Evolutionary conservation across 1,284 basidiomycete species (phyloP).

Genomic region (Melampsora larici-populina): DNA sequence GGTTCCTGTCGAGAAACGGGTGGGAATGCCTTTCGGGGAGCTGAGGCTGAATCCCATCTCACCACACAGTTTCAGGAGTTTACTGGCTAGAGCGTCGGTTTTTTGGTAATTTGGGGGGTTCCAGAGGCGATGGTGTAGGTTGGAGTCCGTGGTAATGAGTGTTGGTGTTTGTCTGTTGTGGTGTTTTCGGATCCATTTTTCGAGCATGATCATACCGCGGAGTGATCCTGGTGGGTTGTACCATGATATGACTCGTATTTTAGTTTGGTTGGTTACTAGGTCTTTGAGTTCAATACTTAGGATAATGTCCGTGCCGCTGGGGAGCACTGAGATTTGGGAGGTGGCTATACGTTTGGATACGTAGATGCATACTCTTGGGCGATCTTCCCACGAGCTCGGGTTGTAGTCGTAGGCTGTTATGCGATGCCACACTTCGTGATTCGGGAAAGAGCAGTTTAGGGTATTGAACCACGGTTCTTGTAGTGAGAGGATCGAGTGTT

Average conservation of each 20-base stretch:
- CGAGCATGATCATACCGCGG: neutral
- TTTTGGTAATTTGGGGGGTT: slow-evolving; percentile 11
- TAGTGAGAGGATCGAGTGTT: neutral
- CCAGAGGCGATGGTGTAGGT: slow-evolving; percentile 11
- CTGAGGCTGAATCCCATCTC: slow-evolving; percentile 2
- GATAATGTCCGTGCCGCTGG: neutral
- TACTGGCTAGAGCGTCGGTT: neutral
- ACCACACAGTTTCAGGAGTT: slow-evolving; percentile 2
- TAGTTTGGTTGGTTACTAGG: too few species aligned
- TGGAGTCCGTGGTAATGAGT: slow-evolving; percentile 12
- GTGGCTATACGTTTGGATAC: neutral
- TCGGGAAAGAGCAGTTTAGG: neutral
- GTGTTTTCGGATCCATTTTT: neutral
- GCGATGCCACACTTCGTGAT: neutral
- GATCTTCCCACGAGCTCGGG: neutral
- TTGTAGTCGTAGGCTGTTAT: neutral
- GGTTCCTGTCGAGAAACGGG: neutral
- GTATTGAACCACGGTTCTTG: slow-evolving; percentile 16
- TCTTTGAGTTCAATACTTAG: neutral
- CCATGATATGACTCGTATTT: neutral
- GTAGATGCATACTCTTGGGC: slow-evolving; percentile 7
- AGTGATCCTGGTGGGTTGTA: too few species aligned
- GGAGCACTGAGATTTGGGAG: neutral
- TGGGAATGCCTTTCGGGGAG: slow-evolving; percentile 8
- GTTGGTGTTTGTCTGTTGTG: neutral